Evolutionary conservation across 345 rosid species (phyloP), one percentile per base, ranked within the genome.

Genomic region (rapeseed (Brassica napus)): DNA sequence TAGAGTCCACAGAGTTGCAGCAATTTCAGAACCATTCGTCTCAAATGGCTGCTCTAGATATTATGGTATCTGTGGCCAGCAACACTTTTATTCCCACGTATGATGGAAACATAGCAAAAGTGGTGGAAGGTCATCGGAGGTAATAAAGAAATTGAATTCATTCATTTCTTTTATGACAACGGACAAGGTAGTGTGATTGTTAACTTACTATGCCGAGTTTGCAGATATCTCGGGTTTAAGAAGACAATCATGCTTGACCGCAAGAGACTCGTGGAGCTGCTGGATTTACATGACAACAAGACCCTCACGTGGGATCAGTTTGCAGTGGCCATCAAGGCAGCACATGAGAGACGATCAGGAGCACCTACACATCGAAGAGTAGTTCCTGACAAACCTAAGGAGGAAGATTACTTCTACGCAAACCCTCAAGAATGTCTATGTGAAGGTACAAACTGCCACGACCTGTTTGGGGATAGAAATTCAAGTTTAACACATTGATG

Each of bases 71-170:
- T 8, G 79, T 89, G 65, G 97, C 98, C 77, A 95, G 99, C 86
- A 66, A 88, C 77, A 90, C 93, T 55, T 95, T 95, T 83, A 78
- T 95, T 62, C 99, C 98, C 10, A 92, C 99, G 18, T 91, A 92
- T 74, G 92, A 95, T 65, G 99, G 99, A 35, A 95, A 95, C 85
- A 92, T 95, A 98, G 99, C 99, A 74, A 95, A 90, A 83, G 88
- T 92, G 16, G 99, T 92, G 83, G 98, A 92, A 89, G 99, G 99
- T 76, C 99, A 91, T 74, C 97, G 98, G 73, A 87, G 98, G 98
- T 91, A 87, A 8, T 68, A 12, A 7, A 14, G 1, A 4, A 6
- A 70, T 6, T 14, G 32, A 34, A 60, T 61, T 31, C 70, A 57
- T 67, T 73, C 58, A 47, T 5, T 31, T 31, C 34, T 31, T 31